A percentile compares a stretch with the other conserved stretches of the same genome.
Conservation (phyloP, 2,329 filamentous ascomycete species). For the Hymenoscyphus fraxineus region DNA sequence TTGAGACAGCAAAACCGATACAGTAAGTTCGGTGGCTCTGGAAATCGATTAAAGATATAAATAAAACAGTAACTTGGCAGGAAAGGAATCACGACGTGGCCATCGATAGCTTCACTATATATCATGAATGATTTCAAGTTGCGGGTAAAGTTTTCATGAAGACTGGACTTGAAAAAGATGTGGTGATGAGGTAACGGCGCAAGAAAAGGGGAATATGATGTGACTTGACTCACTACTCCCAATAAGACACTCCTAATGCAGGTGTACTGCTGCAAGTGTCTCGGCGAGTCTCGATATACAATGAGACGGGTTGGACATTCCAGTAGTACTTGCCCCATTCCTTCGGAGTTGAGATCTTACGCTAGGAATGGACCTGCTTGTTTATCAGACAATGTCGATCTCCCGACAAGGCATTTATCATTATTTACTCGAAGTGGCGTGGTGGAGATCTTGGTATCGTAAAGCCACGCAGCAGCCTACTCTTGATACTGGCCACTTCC, state of each 20-base stretch:
- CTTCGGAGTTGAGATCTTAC: neutral
- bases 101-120: neutral
- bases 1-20: neutral
- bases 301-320: conserved; percentile 1
- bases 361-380: neutral
- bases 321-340: neutral
- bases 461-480: neutral
- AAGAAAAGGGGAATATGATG: neutral
- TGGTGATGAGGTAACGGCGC: neutral
- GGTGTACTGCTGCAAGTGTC: neutral
- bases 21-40: conserved; percentile 2
- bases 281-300: conserved; percentile 1
- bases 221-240: neutral
- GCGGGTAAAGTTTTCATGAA: neutral
- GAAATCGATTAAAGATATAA: neutral
- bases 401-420: neutral
- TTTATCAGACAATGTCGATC: conserved; percentile 1
- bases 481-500: neutral
- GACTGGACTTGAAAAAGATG: neutral
- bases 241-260: neutral
- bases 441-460: neutral
- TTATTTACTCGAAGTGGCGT: neutral
- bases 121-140: neutral
- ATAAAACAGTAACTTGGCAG: too few species aligned
- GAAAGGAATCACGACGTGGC: neutral